Base-by-base conservation (phyloP, 768 basidiomycete species). In the Naganishia randhawae region DNA sequence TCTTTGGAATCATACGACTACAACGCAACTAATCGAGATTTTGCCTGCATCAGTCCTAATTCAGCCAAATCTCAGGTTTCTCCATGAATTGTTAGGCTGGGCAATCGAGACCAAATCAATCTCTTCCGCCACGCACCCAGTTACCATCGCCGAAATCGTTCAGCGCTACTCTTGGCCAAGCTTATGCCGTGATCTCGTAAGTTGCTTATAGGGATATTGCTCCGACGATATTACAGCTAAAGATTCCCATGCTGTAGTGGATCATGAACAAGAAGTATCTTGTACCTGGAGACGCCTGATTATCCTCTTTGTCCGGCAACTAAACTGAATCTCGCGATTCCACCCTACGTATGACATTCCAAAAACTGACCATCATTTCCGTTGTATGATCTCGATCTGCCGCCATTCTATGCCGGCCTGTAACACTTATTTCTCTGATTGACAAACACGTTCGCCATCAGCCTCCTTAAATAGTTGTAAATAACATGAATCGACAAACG, bases 21-120 rank as follows among this genome's bases (percentile, higher is more conserved):
- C 14, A 22, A n/a, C 13, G 35, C n/a, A 17, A 50, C 33, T 13
- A 27, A n/a, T 33, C 57, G 25, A 14, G 14, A 13, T 37, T 31
- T 29, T 7, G 27, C 3, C 19, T 50, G 19, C 17, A 10, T 87
- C 35, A 78, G 92, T 94, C 70, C 84, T 93, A 72, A 92, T 92
- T 70, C 92, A 98, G 82, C 95, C 95, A 22, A 97, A 96, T 72
- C 89, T 97, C 86, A 86, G 92, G n/a, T 82, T 98, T 77, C 81
- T 97, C 80, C 96, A 94, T 80, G 94, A 97, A 77, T 84, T 97
- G 29, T 87, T 91, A 75, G 93, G 90, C 11, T 97, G 92, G 92
- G 95, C 97, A 80, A 87, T 91, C 73, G 87, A 88, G 78, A 84
- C 96, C 53, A 75, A 74, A 63, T 73, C 73, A 29, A 71, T 69